These are phyloP conservation scores for Acanthamoeba royreba DNA, from an alignment of 208 protist genomes.

Conservation along the genomic window DNA sequence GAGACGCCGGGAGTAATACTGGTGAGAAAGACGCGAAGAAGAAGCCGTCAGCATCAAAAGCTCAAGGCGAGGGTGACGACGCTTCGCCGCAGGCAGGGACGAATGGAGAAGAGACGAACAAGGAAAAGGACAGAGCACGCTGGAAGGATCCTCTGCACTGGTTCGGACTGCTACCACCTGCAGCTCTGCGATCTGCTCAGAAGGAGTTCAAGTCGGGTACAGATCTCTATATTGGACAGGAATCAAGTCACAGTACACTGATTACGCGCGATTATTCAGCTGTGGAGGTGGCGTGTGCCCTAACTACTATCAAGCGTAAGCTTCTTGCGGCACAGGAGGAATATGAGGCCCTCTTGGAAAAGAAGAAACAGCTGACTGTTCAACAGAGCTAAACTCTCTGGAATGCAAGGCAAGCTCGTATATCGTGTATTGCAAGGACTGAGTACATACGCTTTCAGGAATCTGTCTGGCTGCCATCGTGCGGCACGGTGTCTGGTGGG, in stretches of 20 bases:
- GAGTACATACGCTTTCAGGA: too few species aligned
- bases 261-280: background rate
- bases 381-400: background rate
- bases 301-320: conserved; percentile 10
- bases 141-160: conserved; percentile 33
- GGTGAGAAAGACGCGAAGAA: background rate
- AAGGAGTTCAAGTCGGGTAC: conserved; percentile 2
- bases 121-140: background rate
- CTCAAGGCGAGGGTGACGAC: background rate
- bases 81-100: background rate
- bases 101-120: background rate
- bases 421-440: too few species aligned
- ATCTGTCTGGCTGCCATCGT: too few species aligned
- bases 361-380: background rate
- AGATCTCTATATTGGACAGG: background rate
- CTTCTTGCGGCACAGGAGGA: background rate
- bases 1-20: background rate
- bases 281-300: background rate
- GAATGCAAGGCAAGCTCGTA: background rate
- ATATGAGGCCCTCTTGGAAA: background rate
- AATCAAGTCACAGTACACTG: background rate
- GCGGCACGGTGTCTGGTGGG: too few species aligned
- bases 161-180: background rate
- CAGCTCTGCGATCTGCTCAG: background rate
- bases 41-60: background rate